These are phyloP conservation scores for Morella rubra DNA, from an alignment of 306 rosid species.

Conservation along the genomic window DNA sequence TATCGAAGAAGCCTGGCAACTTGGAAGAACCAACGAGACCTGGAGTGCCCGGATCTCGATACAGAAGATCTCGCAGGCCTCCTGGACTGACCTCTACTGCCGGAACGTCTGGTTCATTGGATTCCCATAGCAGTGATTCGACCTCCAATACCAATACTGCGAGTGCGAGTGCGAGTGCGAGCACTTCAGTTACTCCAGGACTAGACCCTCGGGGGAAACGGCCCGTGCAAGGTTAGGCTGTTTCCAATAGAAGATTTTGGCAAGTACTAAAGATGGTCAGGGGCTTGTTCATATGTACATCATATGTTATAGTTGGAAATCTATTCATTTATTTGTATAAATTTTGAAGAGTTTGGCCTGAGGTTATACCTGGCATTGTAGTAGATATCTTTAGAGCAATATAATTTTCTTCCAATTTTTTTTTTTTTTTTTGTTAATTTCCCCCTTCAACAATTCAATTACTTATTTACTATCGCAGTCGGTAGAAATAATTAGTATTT, in stretches of 20 bases:
- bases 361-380: too few relatives aligned
- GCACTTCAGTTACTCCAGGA: neutral
- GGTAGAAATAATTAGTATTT: too few relatives aligned
- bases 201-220: conserved; percentile 39
- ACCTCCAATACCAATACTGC: conserved; percentile 30
- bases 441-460: too few relatives aligned
- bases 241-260: conserved; percentile 20
- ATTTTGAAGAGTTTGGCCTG: too few relatives aligned
- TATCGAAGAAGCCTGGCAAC: conserved; percentile 64
- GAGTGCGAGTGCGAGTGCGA: conserved; percentile 17
- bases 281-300: neutral
- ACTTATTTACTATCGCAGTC: too few relatives aligned
- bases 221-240: conserved; percentile 24
- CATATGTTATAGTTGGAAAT: neutral
- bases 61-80: conserved; percentile 50
- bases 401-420: too few relatives aligned
- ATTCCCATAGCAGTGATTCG: conserved; percentile 42
- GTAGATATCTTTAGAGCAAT: too few relatives aligned
- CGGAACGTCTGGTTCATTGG: conserved; percentile 49
- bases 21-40: conserved; percentile 82
- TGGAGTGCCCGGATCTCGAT: conserved; percentile 63
- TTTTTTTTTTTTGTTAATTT: too few relatives aligned
- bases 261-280: neutral
- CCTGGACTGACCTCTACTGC: conserved; percentile 44
- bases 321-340: neutral